Evolutionary conservation across 805 yeast genomes (phyloP).

Genomic region (Brettanomyces sp.): DNA sequence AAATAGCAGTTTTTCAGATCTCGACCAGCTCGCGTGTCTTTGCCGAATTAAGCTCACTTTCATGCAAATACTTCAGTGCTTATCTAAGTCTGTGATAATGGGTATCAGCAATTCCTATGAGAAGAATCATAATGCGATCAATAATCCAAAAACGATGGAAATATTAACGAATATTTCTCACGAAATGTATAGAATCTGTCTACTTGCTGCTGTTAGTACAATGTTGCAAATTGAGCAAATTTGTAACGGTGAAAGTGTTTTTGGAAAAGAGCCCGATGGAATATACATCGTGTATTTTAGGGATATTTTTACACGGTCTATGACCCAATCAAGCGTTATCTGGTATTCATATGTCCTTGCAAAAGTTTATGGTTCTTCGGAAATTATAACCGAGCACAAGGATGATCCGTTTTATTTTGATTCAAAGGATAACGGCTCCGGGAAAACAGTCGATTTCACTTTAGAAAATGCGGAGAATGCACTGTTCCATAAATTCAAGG

Average conservation of each 20-base stretch:
- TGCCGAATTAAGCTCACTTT: neutral
- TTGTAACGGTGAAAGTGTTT: neutral
- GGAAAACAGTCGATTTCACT: neutral
- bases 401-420: neutral
- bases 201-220: neutral
- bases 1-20: neutral
- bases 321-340: neutral
- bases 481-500: neutral
- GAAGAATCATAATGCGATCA: neutral
- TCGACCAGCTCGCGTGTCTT: neutral
- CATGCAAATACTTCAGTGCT: neutral
- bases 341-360: neutral
- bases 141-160: neutral
- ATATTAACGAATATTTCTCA: neutral
- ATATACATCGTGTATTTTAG: slow-evolving; percentile 1
- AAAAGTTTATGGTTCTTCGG: neutral
- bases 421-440: neutral
- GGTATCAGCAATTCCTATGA: neutral
- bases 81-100: neutral
- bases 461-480: neutral
- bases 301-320: neutral
- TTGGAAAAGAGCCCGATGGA: neutral
- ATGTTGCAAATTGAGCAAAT: neutral
- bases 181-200: neutral
- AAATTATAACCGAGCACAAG: neutral